Base-by-base conservation (phyloP, 2,329 filamentous ascomycete species). In the Xylariomycetidae sp. region DNA sequence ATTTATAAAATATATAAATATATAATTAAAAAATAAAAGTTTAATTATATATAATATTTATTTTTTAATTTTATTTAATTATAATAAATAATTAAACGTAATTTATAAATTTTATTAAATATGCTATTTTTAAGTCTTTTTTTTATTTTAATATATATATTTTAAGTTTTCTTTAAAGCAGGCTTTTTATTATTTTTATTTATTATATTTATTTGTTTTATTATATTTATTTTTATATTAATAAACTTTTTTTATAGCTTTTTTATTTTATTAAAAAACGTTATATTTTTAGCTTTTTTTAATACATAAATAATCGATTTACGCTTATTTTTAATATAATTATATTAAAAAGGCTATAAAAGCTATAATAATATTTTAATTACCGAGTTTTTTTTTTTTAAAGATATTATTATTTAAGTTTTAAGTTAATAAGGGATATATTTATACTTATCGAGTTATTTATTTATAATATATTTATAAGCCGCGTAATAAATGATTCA, bases 1-100 rank as follows among this genome's bases (percentile, higher is more conserved):
- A 29, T 8, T 16, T 29, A 16, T 16, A 29, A 15, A 29, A 29
- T 29, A 17, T 16, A 29, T 16, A 29, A 29, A 29, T 9, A 15
- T 16, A 16, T 27, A 2, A 16, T 28, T 9, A 34, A 34, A 28
- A 5, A 18, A 22, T n/a, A 14, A 23, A 11, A 22, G 10, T n/a
- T 25, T 16, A n/a, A 27, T n/a, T n/a, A 27, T 19, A 19, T 19
- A 20, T 8, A 31, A 27, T 8, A 8, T 14, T 27, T 14, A 6
- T 27, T 27, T 27, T 27, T n/a, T n/a, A 8, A 27, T 7, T 10
- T 33, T 11, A 10, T 27, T 33, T 17, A 17, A 27, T 17, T 20
- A 27, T 27, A 27, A 20, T 13, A 19, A 27, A 3, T 33, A 15
- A n/a, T n/a, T n/a, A n/a, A n/a, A n/a, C n/a, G n/a, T n/a, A n/a